These are phyloP conservation scores for Lepidium africanum DNA, from an alignment of 345 rosid species.

Conservation along the genomic window DNA sequence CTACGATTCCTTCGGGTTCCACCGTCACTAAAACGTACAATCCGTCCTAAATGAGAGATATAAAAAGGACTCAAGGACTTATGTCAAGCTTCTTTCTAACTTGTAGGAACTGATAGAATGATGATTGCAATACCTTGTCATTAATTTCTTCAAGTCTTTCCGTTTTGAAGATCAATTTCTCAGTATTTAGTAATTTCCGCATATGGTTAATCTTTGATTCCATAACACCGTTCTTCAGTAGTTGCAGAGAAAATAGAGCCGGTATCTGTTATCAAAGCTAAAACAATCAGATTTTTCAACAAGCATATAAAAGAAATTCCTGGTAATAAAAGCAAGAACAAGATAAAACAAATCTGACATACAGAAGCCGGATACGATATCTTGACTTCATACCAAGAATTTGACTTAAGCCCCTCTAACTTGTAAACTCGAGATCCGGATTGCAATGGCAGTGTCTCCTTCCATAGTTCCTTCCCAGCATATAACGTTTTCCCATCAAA, in stretches of 20 bases:
- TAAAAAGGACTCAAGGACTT: background rate
- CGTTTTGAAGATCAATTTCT: conserved; percentile 54
- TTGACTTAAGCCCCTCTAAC: conserved; percentile 58
- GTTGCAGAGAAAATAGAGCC: conserved; percentile 55
- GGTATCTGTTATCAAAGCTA: conserved; percentile 44
- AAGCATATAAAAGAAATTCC: background rate
- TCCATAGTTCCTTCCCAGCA: conserved; percentile 64
- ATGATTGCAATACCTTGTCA: conserved; percentile 35
- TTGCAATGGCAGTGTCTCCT: conserved; percentile 51
- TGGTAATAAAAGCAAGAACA: background rate
- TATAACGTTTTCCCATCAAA: conserved; percentile 31
- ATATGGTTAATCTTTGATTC: conserved; percentile 23
- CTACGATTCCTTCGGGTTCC: conserved; percentile 83
- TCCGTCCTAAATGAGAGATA: conserved; percentile 43
- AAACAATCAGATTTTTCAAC: background rate
- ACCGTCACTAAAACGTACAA: conserved; percentile 51
- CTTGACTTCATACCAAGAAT: conserved; percentile 93
- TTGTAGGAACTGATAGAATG: background rate
- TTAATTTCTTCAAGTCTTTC: conserved; percentile 23
- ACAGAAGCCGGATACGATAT: conserved; percentile 97
- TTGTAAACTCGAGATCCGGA: conserved; percentile 53
- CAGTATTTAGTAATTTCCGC: conserved; percentile 56
- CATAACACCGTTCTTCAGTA: conserved; percentile 37
- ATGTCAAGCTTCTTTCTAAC: background rate
- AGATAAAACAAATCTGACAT: conserved; percentile 33